Conservation (phyloP, 169 alveolate genomes). For the Eimeria tenella region DNA sequence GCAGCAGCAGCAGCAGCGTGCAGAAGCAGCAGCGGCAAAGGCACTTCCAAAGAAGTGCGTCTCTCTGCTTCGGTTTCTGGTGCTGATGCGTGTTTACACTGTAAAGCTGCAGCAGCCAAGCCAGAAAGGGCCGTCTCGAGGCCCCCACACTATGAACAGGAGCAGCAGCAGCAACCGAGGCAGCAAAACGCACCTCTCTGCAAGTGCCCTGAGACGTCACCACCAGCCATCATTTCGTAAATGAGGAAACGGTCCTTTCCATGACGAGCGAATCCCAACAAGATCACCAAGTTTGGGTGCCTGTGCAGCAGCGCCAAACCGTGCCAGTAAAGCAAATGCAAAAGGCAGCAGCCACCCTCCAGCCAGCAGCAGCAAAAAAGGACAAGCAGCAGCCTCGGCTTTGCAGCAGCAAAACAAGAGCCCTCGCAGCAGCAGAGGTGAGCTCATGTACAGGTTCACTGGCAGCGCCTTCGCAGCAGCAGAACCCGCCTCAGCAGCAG, state of each 20-base stretch:
- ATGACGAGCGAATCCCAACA: constrained; percentile 79
- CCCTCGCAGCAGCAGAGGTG: too few species aligned
- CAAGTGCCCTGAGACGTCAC: constrained; percentile 62
- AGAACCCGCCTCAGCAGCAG: too few species aligned
- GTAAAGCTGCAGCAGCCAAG: neutral
- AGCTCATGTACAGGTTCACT: too few species aligned
- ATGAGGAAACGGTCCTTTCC: constrained; percentile 66
- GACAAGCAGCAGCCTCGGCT: neutral
- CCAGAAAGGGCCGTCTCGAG: neutral
- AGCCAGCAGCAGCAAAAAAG: neutral
- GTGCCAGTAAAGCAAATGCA: neutral
- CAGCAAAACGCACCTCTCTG: constrained; percentile 49
- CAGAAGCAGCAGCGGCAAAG: constrained; percentile 15
- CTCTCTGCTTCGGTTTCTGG: neutral
- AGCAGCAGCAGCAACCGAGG: constrained; percentile 23
- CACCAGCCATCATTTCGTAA: constrained; percentile 74
- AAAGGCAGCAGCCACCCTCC: neutral
- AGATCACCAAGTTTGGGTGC: constrained; percentile 78
- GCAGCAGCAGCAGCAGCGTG: constrained; percentile 29
- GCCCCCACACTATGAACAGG: neutral
- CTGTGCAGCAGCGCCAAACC: neutral
- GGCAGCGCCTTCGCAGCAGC: too few species aligned
- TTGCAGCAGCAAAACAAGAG: neutral
- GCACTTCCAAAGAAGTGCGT: neutral
- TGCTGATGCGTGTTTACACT: neutral